These are phyloP conservation scores for Eugenia klotzschiana DNA, from an alignment of 441 rosid genomes.

Conservation along the genomic window DNA sequence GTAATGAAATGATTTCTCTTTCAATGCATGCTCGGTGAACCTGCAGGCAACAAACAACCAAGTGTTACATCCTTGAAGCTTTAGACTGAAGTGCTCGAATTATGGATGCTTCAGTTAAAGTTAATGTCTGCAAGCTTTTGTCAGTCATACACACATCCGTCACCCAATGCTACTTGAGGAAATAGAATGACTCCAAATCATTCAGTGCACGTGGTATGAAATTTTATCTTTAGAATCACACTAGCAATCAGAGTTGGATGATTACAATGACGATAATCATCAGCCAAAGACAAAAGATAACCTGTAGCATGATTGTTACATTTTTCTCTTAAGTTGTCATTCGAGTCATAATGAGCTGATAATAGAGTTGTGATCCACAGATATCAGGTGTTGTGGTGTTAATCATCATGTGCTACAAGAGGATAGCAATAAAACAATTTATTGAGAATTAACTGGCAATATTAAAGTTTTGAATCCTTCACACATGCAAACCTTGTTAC, in stretches of 20 bases:
- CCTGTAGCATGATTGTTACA: neutral
- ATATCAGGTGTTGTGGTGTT: neutral
- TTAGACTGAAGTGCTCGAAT: neutral
- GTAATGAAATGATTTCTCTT: conserved; percentile 71
- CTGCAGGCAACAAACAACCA: conserved; percentile 17
- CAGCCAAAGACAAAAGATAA: neutral
- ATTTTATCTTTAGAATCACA: neutral
- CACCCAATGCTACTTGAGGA: neutral
- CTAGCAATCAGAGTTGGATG: neutral
- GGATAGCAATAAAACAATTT: neutral
- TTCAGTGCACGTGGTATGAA: neutral
- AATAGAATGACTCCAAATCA: neutral
- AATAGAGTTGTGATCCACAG: neutral
- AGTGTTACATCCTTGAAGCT: neutral
- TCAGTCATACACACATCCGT: neutral
- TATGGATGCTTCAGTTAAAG: neutral
- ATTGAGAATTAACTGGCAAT: neutral
- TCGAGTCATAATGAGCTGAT: neutral
- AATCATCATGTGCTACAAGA: neutral
- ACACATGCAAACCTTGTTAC: conserved; percentile 53
- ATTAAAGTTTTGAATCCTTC: neutral
- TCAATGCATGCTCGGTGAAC: conserved; percentile 87
- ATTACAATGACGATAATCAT: neutral
- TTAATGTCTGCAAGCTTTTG: neutral
- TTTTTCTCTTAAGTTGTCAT: neutral